Conservation (phyloP, 2,329 filamentous ascomycete genomes). For the Laburnicola sp. region DNA sequence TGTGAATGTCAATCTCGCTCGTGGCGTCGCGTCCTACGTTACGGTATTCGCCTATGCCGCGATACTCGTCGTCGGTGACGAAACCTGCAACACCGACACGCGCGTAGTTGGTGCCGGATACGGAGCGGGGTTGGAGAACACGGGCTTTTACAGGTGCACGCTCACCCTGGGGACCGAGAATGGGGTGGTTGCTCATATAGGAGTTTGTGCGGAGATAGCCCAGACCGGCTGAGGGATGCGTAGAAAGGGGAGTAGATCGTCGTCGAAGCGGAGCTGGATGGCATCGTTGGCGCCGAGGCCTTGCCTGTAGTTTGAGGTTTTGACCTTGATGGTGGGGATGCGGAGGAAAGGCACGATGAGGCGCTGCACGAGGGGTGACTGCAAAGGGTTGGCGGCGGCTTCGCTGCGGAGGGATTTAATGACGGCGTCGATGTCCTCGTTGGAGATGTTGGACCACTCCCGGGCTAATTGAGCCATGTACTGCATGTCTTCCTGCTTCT, state of each 20-base stretch:
- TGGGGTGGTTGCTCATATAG: constrained; percentile 61
- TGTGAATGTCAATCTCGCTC: constrained; percentile 43
- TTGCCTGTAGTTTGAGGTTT: constrained; percentile 20
- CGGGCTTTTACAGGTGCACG: constrained; percentile 60
- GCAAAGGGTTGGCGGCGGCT: constrained; percentile 52
- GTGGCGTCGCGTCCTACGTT: constrained; percentile 26
- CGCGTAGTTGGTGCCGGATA: constrained; percentile 27
- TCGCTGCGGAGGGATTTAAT: constrained; percentile 50
- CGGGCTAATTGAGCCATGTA: constrained; percentile 24
- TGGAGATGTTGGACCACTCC: constrained; percentile 33
- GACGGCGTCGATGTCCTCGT: constrained; percentile 26
- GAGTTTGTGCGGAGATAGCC: constrained; percentile 62
- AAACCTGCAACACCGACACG: constrained; percentile 52
- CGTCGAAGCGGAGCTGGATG: constrained; percentile 30
- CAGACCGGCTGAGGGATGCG: constrained; percentile 67
- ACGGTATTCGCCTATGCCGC: constrained; percentile 28
- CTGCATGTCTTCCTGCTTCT: constrained; percentile 21
- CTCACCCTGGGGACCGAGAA: constrained; percentile 60
- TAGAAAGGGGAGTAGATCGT: constrained; percentile 54
- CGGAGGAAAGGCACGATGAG: constrained; percentile 61
- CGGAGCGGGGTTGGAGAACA: constrained; percentile 51
- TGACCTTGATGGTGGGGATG: constrained; percentile 51
- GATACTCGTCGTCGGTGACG: constrained; percentile 44
- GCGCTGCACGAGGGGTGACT: constrained; percentile 54
- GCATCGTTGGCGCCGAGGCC: constrained; percentile 36